These are phyloP conservation scores for Kwoniella sp. DNA, from an alignment of 768 basidiomycete species.

Conservation along the genomic window DNA sequence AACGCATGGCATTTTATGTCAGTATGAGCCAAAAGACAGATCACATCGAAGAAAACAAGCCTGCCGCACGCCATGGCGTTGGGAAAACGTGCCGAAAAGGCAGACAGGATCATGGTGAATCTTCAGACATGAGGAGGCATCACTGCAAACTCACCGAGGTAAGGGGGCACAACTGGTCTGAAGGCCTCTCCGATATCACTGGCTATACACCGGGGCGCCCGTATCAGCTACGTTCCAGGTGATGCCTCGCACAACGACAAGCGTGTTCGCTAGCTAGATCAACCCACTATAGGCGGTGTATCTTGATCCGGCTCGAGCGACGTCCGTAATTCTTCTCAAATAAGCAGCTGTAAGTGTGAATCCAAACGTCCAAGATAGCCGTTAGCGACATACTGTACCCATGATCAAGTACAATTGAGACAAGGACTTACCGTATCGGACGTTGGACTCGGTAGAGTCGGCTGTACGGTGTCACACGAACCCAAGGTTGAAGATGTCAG, in stretches of 20 bases:
- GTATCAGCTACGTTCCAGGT: not conserved
- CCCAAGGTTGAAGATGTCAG: not conserved
- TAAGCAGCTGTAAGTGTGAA: conserved; percentile 47
- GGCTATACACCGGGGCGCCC: conserved; percentile 16
- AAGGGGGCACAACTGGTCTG: conserved; percentile 54
- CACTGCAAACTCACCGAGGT: conserved; percentile 44
- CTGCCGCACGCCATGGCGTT: too few species aligned
- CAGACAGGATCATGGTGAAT: too few species aligned
- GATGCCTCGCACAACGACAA: not conserved
- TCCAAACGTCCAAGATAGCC: not conserved
- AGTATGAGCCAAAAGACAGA: too few species aligned
- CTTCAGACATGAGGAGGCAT: too few species aligned
- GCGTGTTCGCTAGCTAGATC: not conserved
- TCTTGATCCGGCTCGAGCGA: conserved; percentile 51
- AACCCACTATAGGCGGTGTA: conserved; percentile 55
- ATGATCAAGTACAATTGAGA: too few species aligned
- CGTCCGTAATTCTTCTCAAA: conserved; percentile 52
- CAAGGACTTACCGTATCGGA: conserved; percentile 50
- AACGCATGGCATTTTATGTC: too few species aligned
- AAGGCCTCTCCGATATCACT: conserved; percentile 56
- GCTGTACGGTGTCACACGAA: conserved; percentile 23
- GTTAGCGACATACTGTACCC: not conserved
- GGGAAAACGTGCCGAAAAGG: too few species aligned
- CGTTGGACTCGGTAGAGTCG: conserved; percentile 54
- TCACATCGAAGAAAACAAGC: too few species aligned